Base-by-base conservation (phyloP, 2,329 filamentous ascomycete species). In the Grosmannia clavigera region DNA sequence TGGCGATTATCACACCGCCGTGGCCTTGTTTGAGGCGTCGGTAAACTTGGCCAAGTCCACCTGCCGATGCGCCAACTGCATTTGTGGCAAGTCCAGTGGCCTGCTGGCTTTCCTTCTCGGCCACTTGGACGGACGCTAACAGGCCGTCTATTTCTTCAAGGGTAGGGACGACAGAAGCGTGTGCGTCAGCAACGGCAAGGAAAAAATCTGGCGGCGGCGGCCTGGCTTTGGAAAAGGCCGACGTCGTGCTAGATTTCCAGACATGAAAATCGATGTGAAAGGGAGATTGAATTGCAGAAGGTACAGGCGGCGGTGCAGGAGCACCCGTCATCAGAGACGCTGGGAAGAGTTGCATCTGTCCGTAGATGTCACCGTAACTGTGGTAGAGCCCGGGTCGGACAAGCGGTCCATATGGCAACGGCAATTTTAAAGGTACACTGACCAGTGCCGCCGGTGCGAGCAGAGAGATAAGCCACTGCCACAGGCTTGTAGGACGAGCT, bases 141-240 rank as follows among this genome's bases (percentile, higher is more conserved):
- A 99, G 75, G 3, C 80, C 78, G 22, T 82, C 76, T 16, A 96
- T 74, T 70, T 97, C 82, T 22, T 82, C 78, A 1, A 92, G 74
- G 0, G 86, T 86, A 0, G 94, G 94, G 14, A 96, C 76, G 2
- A 74, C 75, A 0, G 87, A 86, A 25, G 84, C 80, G 25, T 86
- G 82, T 4, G 90, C 87, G 69, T 94, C 86, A 59, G 92, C 79
- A 19, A 97, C 88, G 19, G 87, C 87, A 62, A 97, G 81, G 61
- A 87, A 85, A 71, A 95, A 96, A 70, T 96, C 89, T 0, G 92
- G 91, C 0, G 81, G 69, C 0, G 87, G 86, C 1, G 89, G 91
- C 5, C 80, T 82, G n/a, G 84, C 83, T 72, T 96, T 96, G 65
- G 85, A 85, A 75, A 92, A 94, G 0, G 80, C 76, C 11, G n/a